These are phyloP conservation scores for Alternaria ventricosa DNA, from an alignment of 2,329 filamentous ascomycete genomes.

Conservation along the genomic window DNA sequence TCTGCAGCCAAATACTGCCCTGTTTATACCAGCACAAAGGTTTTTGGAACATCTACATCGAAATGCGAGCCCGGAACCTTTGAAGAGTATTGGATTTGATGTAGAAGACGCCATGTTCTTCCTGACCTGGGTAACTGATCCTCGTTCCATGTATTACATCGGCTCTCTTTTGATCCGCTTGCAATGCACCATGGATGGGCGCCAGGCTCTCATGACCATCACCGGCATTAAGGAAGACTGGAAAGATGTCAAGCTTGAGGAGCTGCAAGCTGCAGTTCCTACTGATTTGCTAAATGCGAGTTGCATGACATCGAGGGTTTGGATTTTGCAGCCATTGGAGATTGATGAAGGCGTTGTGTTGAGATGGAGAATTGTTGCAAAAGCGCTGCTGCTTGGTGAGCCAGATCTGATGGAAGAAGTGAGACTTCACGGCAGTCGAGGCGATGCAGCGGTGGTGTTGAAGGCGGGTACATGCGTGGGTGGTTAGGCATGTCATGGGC, in stretches of 20 bases:
- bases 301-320: constrained; percentile 17
- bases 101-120: constrained; percentile 19
- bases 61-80: background rate
- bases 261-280: constrained; percentile 15
- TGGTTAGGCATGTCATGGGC: background rate
- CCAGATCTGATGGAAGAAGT: constrained; percentile 12
- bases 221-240: constrained; percentile 11
- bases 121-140: constrained; percentile 24
- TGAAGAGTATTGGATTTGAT: background rate
- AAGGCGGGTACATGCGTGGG: background rate
- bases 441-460: constrained; percentile 4
- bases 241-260: constrained; percentile 2
- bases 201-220: constrained; percentile 5
- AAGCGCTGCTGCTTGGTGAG: constrained; percentile 22
- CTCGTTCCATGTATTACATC: constrained; percentile 23
- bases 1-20: constrained; percentile 4
- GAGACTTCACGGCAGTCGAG: background rate
- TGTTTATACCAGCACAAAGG: constrained; percentile 5
- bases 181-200: background rate
- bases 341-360: background rate
- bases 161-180: background rate
- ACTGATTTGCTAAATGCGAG: constrained; percentile 10
- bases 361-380: constrained; percentile 20
- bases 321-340: constrained; percentile 16
- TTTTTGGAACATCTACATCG: constrained; percentile 9